phyloP scores from a whole-genome alignment of 169 alveolate genomes.

The Gregarina niphandrodes region DNA sequence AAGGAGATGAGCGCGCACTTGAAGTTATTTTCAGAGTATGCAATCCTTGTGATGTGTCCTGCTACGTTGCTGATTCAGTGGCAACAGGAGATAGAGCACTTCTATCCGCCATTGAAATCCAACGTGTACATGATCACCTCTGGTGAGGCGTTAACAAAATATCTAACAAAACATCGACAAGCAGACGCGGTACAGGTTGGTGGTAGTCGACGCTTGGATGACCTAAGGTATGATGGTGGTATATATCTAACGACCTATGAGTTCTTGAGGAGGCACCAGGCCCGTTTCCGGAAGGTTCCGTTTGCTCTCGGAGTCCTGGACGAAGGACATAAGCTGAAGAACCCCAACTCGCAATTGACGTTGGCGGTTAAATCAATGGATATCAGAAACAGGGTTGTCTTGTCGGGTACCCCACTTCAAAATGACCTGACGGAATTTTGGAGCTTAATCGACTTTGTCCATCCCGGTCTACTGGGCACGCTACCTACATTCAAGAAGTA shows the following conservation, averaged over 20 bases:
- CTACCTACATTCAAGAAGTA: conserved; percentile 43
- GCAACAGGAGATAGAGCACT: conserved; percentile 18
- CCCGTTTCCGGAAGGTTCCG: too few relatives aligned
- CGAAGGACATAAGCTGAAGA: conserved; percentile 73
- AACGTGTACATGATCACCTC: too few relatives aligned
- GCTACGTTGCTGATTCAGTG: conserved; percentile 26
- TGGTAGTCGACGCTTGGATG: too few relatives aligned
- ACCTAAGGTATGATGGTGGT: too few relatives aligned
- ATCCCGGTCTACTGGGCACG: conserved; percentile 68
- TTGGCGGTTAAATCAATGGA: conserved; percentile 36
- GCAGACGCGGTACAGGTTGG: too few relatives aligned
- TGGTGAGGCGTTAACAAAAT: too few relatives aligned
- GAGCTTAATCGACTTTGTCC: conserved; percentile 67
- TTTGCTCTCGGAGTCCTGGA: too few relatives aligned
- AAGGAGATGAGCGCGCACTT: too few relatives aligned
- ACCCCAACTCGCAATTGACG: conserved; percentile 57
- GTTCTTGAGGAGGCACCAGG: too few relatives aligned
- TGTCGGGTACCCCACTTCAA: conserved; percentile 76
- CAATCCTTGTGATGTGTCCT: conserved; percentile 17
- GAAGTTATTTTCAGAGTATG: too few relatives aligned
- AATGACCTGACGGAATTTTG: conserved; percentile 71
- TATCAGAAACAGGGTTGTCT: conserved; percentile 39
- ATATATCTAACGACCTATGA: too few relatives aligned
- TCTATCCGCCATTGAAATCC: conserved; percentile 23
- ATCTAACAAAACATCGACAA: too few relatives aligned